Evolutionary conservation across 345 rosid genomes (phyloP), one percentile per base, ranked within the genome.

Genomic region (Melaleuca quinquenervia): DNA sequence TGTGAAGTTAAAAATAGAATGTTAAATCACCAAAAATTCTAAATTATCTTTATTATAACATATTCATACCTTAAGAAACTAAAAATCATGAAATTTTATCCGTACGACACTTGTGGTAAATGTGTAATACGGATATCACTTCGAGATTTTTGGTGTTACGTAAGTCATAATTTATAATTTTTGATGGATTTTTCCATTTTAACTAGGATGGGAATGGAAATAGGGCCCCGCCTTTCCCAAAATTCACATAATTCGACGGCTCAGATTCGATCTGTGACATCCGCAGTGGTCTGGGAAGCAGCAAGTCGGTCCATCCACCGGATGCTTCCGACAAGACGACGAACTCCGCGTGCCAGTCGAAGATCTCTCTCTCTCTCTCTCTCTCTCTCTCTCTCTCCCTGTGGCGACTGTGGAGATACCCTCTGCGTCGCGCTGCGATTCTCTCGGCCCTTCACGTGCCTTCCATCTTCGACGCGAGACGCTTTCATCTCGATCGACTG

Each of bases 321-420:
- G 91, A 89, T 88, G 74, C 82, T 90, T 90, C 90, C 90, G 88
- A 84, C 92, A 53, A 88, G 83, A 41, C 84, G 91, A 91, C 90
- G 90, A 87, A 82, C 52, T 51, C 21, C 49, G 14, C 50, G 32
- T 27, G 44, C 21, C 49, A n/a, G 22, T 41, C 78, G 13, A 15
- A 16, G 15, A 12, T 13, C 26, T 51, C 18, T 85, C 36, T 41
- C 12, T 62, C 22, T 53, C 16, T 26, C 18, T 36, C 12, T 70
- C 29, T n/a, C n/a, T 29, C 74, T 45, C 53, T 55, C 9, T 53
- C 51, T 60, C 84, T 74, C 84, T 48, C 70, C 45, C 70, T 26
- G 50, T 11, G 56, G 56, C 32, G 15, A 64, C 18, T 16, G 27
- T 54, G 7, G 62, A 29, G 70, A 41, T 52, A 36, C 32, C 41